A percentile compares a stretch with the other conserved stretches of the same genome.
phyloP scores from a whole-genome alignment of 1,139 yeast genomes.

The Geotrichum macrosporum region DNA sequence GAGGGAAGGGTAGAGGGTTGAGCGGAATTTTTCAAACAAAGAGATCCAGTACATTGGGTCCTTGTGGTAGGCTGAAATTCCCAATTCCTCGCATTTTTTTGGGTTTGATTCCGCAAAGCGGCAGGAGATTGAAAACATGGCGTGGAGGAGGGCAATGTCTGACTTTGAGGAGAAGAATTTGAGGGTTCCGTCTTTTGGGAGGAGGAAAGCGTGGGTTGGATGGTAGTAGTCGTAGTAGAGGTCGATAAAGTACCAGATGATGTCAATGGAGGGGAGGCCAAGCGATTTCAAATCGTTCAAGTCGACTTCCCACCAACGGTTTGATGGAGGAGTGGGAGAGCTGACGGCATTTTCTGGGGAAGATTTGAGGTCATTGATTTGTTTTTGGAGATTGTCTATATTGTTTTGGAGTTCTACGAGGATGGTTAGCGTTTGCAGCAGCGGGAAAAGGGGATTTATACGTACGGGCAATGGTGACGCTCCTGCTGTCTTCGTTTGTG shows the following conservation, averaged over 20 bases:
- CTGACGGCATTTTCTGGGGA: not conserved
- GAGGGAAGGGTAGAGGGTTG: constrained; percentile 18
- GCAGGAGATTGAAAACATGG: constrained; percentile 47
- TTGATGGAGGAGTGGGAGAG: constrained; percentile 19
- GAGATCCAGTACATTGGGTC: constrained; percentile 31
- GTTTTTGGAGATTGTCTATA: constrained; percentile 10
- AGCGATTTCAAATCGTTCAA: constrained; percentile 31
- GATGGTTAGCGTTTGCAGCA: no score
- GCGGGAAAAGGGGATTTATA: no score
- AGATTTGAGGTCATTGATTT: not conserved
- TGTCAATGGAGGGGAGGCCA: constrained; percentile 46
- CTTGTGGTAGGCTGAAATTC: constrained; percentile 22
- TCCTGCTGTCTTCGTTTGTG: constrained; percentile 11
- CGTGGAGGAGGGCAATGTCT: constrained; percentile 46
- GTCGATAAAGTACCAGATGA: constrained; percentile 43
- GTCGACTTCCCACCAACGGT: constrained; percentile 21
- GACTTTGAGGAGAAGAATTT: constrained; percentile 38
- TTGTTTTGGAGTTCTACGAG: constrained; percentile 8
- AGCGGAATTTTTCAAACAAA: constrained; percentile 25
- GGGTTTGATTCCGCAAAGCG: constrained; percentile 30
- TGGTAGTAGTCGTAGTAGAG: constrained; percentile 49
- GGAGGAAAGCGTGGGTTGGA: constrained; percentile 45
- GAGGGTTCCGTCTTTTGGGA: constrained; percentile 41
- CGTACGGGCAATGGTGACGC: constrained; percentile 6
- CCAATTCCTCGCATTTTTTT: constrained; percentile 11